phyloP scores from a whole-genome alignment of 2,329 filamentous ascomycete species.

The Thelonectria blattea region DNA sequence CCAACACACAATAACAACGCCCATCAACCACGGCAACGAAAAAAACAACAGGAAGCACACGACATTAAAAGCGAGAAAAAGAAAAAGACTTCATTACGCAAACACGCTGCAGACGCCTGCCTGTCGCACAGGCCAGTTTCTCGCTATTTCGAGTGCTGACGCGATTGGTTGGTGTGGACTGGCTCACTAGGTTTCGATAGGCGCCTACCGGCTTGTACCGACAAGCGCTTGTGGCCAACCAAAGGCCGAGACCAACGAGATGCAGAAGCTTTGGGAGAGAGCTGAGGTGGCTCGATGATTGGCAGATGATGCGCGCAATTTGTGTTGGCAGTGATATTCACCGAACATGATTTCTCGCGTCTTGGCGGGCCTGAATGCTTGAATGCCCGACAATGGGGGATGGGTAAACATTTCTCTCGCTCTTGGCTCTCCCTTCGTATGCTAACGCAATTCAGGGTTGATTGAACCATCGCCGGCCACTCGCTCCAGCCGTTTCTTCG shows the following conservation, averaged over 20 bases:
- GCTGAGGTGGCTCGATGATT: slow-evolving; percentile 2
- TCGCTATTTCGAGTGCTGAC: neutral
- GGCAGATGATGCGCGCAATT: neutral
- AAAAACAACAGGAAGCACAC: neutral
- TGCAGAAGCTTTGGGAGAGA: neutral
- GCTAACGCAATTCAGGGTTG: no score
- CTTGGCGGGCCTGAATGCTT: neutral
- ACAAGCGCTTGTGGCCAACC: slow-evolving; percentile 1
- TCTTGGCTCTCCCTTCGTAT: no score
- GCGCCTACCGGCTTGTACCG: neutral
- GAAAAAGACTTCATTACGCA: neutral
- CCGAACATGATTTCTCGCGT: neutral
- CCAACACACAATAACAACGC: neutral
- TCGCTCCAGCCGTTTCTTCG: neutral
- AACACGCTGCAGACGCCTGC: neutral
- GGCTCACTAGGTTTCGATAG: neutral
- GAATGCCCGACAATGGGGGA: neutral
- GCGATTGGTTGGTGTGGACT: neutral
- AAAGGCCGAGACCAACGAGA: neutral
- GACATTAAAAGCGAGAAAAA: neutral
- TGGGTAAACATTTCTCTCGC: neutral
- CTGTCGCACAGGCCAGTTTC: neutral
- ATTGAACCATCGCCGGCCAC: neutral
- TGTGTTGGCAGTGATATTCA: neutral
- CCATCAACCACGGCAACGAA: neutral